Evolutionary conservation across 2,329 filamentous ascomycete genomes (phyloP), one percentile per base, ranked within the genome.

Genomic region (Cercospora sojina): DNA sequence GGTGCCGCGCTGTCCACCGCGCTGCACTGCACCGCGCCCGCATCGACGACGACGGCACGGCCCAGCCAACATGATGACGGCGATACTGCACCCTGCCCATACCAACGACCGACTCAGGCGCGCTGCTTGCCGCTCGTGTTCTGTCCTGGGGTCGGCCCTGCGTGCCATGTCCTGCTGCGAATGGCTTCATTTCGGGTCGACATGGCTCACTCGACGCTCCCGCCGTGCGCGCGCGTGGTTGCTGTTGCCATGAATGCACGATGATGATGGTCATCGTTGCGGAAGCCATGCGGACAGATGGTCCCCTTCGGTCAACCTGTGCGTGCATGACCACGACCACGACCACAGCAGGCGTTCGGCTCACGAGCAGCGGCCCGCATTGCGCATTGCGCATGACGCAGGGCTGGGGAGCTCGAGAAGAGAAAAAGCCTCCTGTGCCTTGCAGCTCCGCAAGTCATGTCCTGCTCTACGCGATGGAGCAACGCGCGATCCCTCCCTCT

Each of bases 171-270:
- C 31, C 13, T 27, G 38, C 31, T 16, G 38, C 57, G 31, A 43
- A 31, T 38, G 57, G 57, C 57, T 59, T 59, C 57, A 56, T 56
- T 56, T 56, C 51, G 51, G 35, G 35, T 41, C 35, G 35, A 41
- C 35, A 41, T 41, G 35, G 35, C 35, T 41, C 35, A 41, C 35
- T 41, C n/a, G 35, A n/a, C n/a, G 51, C 29, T 56, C 12, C 3
- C 51, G n/a, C 13, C 4, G 29, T 13, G 23, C 23, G 16, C 16
- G 13, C 16, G 23, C 51, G 51, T 27, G 51, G 20, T 55, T 27
- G 47, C 18, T 51, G 47, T 23, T 51, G 3, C 47, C 35, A 6
- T 6, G n/a, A n/a, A n/a, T n/a, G n/a, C n/a, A n/a, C n/a, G n/a
- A n/a, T n/a, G n/a, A n/a, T n/a, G 13, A n/a, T 38, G 10, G 7